Base-by-base conservation (phyloP, 768 basidiomycete species). In the Pleurotus platypus region DNA sequence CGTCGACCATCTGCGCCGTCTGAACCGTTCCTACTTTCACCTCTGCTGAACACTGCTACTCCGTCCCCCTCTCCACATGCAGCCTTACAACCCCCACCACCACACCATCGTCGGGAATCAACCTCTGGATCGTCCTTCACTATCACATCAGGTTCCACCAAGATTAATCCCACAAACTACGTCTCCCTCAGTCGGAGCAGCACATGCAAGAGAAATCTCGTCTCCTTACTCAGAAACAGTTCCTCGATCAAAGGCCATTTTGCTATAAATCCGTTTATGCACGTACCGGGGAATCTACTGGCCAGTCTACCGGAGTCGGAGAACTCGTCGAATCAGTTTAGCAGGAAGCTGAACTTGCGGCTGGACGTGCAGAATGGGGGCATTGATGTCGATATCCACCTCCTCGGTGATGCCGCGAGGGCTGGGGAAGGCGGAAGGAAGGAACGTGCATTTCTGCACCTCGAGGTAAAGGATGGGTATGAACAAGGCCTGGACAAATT, bases 231-330 rank as follows among this genome's bases (percentile, higher is more conserved):
- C 20, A 69, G 68, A 30, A 50, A 27, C 4, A 69, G 75, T 57
- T 57, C 58, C 0, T 60, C 66, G 1, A 63, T 78, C 27, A 70
- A 67, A 58, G 76, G 72, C 8, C 58, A 60, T 1, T 82, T 78
- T 67, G 63, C 76, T 35, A 65, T 82, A 40, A 75, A 82, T 57
- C 75, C 81, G 1, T 58, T 65, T 16, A 64, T 81, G 18, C 27
- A 50, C 9, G 70, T 82, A 46, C 80, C 81, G 0, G 3, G 62
- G 0, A 56, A 69, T 15, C 50, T 78, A 35, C 65, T 82, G 5
- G 72, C 77, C 2, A 73, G 79, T 20, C 61, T 82, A 0, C 42
- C 50, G 4, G 71, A 78, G 59, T 70, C 72, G 0, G 69, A 71
- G 1, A 45, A 48, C 35, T 40, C 54, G 7, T 39, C 49, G 20